Base-by-base conservation (phyloP, 352 stramenopile species). In the Elongisporangium prolatum region DNA sequence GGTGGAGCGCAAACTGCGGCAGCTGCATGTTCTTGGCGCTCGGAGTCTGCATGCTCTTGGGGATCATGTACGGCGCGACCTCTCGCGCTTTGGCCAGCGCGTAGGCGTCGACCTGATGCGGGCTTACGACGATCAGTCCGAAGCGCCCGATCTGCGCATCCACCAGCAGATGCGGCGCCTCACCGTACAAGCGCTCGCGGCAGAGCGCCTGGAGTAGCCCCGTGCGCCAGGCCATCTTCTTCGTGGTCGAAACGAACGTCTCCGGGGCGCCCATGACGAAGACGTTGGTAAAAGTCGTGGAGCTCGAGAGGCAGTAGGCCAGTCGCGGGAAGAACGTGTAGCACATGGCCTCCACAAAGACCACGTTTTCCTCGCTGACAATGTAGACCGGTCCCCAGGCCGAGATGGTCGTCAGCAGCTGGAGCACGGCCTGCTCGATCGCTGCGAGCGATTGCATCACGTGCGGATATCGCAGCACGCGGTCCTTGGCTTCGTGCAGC, bases 261-360 rank as follows among this genome's bases (percentile, higher is more conserved):
- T 64, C 75, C 11, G 77, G 79, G 8, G 79, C 67, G 24, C 79
- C 79, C 24, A 89, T 60, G 21, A 89, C 79, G 21, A 86, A 76
- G 17, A 89, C 79, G 67, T 69, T 79, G 24, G 75, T 73, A 59
- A 89, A 75, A 7, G 66, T 67, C 7, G 68, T 82, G 0, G 68
- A 61, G 49, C 72, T 86, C 24, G 57, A 63, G 10, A 89, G 71
- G 38, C 77, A 89, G 62, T 75, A 89, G 21, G 77, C 77, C 20
- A 89, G 64, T 24, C 79, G 69, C 18, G 79, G 79, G 58, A 89
- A 89, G 50, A 89, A 84, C 7, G 71, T 64, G 50, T 72, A 74
- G 73, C 75, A 89, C 57, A 77, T 72, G 37, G 67, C 69, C 62
- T 89, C 79, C 6, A 89, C 73, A 40, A 86, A 89, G 50, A 72